Evolutionary conservation across 2,329 filamentous ascomycete species (phyloP).

Genomic region (Torrubiella hemipterigena): DNA sequence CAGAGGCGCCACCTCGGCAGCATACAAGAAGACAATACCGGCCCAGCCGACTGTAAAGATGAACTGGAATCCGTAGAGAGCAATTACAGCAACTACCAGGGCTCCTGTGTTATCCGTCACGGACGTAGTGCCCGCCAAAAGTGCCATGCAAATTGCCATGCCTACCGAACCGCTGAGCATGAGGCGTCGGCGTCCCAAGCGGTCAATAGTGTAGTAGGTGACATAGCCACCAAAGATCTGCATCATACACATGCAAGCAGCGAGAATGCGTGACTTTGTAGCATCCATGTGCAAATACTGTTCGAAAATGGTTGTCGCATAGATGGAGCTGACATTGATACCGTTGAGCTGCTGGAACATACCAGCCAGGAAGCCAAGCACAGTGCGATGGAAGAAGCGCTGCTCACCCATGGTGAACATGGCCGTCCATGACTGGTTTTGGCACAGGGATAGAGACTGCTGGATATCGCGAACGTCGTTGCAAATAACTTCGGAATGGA

Average conservation of each 20-base stretch:
- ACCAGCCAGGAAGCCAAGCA: conserved; percentile 6
- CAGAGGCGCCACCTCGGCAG: conserved; percentile 36
- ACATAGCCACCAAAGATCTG: conserved; percentile 19
- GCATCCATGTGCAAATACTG: conserved; percentile 13
- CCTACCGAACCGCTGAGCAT: conserved; percentile 5
- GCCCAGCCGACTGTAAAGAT: conserved; percentile 53
- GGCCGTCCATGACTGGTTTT: conserved; percentile 7
- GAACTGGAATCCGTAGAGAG: conserved; percentile 54
- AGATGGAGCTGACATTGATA: conserved; percentile 16
- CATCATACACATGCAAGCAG: conserved; percentile 15
- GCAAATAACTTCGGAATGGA: conserved; percentile 3
- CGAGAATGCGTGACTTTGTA: conserved; percentile 12
- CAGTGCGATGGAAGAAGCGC: conserved; percentile 6
- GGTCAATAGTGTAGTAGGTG: conserved; percentile 16
- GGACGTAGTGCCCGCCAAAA: conserved; percentile 6
- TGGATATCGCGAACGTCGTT: conserved; percentile 7
- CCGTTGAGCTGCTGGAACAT: conserved; percentile 15
- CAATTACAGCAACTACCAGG: conserved; percentile 15
- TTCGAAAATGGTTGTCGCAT: conserved; percentile 17
- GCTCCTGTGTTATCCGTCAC: conserved; percentile 1
- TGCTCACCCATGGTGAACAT: conserved; percentile 8
- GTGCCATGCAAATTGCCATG: conserved; percentile 5
- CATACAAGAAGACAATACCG: conserved; percentile 44
- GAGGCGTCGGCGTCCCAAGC: conserved; percentile 13
- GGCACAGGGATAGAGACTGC: conserved; percentile 7